Evolutionary conservation across 176 grass and related monocot genomes (phyloP).

Genomic region (Zizania latifolia): DNA sequence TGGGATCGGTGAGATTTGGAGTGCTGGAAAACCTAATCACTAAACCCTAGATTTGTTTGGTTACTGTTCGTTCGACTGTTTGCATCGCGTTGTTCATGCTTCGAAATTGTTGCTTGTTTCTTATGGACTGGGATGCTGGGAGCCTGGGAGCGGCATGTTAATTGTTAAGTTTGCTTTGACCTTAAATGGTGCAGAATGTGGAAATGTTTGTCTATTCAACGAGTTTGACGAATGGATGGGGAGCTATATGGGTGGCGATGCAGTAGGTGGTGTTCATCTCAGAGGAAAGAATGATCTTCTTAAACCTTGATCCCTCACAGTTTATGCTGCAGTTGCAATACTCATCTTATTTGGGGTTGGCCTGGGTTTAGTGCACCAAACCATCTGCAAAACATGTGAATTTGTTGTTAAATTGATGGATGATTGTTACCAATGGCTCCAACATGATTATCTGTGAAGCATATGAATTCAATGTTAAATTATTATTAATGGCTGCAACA

Average conservation of each 20-base stretch:
- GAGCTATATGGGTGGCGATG: background rate
- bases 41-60: constrained; percentile 31
- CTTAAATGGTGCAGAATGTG: background rate
- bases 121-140: background rate
- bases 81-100: background rate
- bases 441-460: background rate
- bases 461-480: background rate
- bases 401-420: background rate
- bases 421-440: background rate
- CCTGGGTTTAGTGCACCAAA: constrained; percentile 1
- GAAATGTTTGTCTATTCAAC: background rate
- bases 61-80: background rate
- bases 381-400: background rate
- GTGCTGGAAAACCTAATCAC: background rate
- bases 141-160: background rate
- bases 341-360: background rate
- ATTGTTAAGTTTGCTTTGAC: background rate
- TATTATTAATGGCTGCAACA: background rate
- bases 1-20: background rate
- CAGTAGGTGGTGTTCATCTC: background rate
- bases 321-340: background rate
- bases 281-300: background rate
- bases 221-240: background rate
- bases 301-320: background rate
- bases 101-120: background rate